Conservation (phyloP, 805 yeast genomes). For the Starmerella geochares region DNA sequence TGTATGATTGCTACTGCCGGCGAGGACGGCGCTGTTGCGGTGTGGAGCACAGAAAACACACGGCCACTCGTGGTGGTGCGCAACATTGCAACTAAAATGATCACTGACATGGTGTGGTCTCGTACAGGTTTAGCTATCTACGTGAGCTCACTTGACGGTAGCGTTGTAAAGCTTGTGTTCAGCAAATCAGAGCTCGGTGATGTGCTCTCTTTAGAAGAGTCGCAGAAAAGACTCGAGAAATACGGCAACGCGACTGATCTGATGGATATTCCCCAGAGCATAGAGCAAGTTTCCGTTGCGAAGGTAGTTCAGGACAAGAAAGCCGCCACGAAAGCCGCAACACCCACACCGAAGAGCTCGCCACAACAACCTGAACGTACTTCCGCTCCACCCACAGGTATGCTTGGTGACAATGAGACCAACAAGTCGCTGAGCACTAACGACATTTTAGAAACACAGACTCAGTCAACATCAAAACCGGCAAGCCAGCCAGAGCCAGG, state of each 20-base stretch:
- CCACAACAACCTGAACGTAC: neutral
- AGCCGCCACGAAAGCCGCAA: slow-evolving; percentile 14
- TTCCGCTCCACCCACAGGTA: too few relatives aligned
- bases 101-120: slow-evolving; percentile 85
- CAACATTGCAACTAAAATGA: slow-evolving; percentile 63
- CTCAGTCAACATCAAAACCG: neutral
- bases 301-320: slow-evolving; percentile 41
- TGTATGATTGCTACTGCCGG: slow-evolving; percentile 93
- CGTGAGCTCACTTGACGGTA: slow-evolving; percentile 74
- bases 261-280: slow-evolving; percentile 76
- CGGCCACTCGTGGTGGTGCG: slow-evolving; percentile 72
- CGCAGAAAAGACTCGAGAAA: slow-evolving; percentile 59
- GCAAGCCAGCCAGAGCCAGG: neutral
- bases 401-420: neutral
- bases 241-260: slow-evolving; percentile 85
- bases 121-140: slow-evolving; percentile 68
- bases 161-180: slow-evolving; percentile 58
- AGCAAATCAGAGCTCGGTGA: slow-evolving; percentile 39
- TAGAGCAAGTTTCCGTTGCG: slow-evolving; percentile 53
- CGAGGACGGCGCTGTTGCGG: slow-evolving; percentile 76
- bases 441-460: neutral
- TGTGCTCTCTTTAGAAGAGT: slow-evolving; percentile 52
- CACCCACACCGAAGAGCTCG: too few relatives aligned
- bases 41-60: slow-evolving; percentile 74
- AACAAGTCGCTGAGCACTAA: neutral